phyloP scores from a whole-genome alignment of 805 yeast genomes.

The Schizosaccharomyces cryophilus region DNA sequence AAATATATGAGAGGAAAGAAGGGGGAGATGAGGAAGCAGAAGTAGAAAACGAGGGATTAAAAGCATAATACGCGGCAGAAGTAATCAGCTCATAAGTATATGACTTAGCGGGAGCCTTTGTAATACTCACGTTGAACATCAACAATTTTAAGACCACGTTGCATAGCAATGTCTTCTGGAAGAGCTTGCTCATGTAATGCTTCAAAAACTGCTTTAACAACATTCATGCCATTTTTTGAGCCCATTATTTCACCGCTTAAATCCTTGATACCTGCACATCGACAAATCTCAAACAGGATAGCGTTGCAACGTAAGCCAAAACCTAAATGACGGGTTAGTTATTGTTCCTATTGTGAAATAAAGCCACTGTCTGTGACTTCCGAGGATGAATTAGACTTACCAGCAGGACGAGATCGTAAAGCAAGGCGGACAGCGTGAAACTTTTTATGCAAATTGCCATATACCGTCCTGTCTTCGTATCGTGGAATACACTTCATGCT shows the following conservation, averaged over 20 bases:
- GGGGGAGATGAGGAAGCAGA: not conserved
- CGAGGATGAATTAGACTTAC: constrained; percentile 22
- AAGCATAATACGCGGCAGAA: constrained; percentile 2
- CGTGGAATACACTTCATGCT: constrained; percentile 62
- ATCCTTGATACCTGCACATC: constrained; percentile 83
- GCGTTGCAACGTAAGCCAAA: constrained; percentile 73
- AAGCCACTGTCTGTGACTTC: not conserved
- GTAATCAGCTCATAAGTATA: too few relatives aligned
- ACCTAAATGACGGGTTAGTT: constrained; percentile 1
- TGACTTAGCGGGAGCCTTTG: constrained; percentile 8
- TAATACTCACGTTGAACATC: constrained; percentile 82
- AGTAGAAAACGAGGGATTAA: not conserved
- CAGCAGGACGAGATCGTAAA: constrained; percentile 62
- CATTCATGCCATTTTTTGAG: constrained; percentile 85
- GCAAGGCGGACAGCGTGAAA: constrained; percentile 68
- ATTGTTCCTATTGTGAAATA: not conserved
- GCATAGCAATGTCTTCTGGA: constrained; percentile 65
- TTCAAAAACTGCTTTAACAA: constrained; percentile 68
- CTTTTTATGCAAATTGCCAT: constrained; percentile 59
- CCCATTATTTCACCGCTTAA: constrained; percentile 75
- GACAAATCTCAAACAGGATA: constrained; percentile 70
- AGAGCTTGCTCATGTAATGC: constrained; percentile 63
- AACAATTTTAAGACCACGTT: constrained; percentile 83
- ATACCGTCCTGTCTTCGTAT: constrained; percentile 73
- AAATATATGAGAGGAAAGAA: too few relatives aligned